Conservation (phyloP, 2,329 filamentous ascomycete genomes). For the Penicillium thymicola region DNA sequence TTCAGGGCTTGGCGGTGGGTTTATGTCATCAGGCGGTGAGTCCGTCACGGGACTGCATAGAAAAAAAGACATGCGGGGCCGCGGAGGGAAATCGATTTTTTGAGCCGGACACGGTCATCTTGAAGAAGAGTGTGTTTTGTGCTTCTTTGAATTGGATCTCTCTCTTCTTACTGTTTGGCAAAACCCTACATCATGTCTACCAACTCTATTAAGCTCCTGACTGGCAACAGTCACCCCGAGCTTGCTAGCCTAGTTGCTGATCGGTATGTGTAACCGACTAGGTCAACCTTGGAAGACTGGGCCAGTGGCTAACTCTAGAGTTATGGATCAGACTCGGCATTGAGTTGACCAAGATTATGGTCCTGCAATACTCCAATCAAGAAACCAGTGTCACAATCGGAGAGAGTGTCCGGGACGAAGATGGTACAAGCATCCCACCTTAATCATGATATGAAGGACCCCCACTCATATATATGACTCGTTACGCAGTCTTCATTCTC, state of each 20-base stretch:
- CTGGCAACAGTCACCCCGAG: slow-evolving; percentile 71
- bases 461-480: slow-evolving; percentile 12
- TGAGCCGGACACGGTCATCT: slow-evolving; percentile 11
- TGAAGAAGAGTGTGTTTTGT: slow-evolving; percentile 2
- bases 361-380: slow-evolving; percentile 65
- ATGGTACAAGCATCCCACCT: slow-evolving; percentile 55
- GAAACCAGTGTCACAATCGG: slow-evolving; percentile 74
- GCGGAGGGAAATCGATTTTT: slow-evolving; percentile 24
- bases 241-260: slow-evolving; percentile 67
- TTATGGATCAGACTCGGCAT: slow-evolving; percentile 55
- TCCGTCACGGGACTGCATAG: slow-evolving; percentile 20
- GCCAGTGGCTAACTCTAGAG: slow-evolving; percentile 13
- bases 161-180: not conserved
- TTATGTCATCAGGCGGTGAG: slow-evolving; percentile 18
- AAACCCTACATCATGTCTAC: slow-evolving; percentile 55
- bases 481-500: slow-evolving; percentile 75
- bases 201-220: slow-evolving; percentile 72
- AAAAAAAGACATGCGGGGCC: slow-evolving; percentile 25
- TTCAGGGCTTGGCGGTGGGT: not conserved
- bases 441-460: slow-evolving; percentile 9
- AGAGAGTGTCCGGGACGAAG: slow-evolving; percentile 93
- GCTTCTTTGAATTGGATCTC: not conserved
- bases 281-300: not conserved
- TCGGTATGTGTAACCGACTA: slow-evolving; percentile 47
- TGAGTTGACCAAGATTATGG: slow-evolving; percentile 66